These are phyloP conservation scores for Colletotrichum sidae DNA, from an alignment of 2,329 filamentous ascomycete genomes.

Conservation along the genomic window DNA sequence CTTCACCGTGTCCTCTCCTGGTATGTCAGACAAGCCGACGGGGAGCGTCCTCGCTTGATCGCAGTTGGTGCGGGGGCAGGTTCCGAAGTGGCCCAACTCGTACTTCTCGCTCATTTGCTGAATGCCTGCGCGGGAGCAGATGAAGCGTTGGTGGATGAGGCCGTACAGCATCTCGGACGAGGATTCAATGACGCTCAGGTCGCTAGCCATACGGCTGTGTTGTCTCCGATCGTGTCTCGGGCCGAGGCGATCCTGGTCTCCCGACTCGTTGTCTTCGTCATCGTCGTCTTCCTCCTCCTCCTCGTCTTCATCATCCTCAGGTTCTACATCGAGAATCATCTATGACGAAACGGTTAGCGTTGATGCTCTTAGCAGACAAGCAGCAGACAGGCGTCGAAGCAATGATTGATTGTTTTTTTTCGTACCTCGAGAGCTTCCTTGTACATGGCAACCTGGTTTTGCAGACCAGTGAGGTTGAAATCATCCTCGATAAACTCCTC, in stretches of 20 bases:
- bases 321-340: slow-evolving; percentile 99
- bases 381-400: background rate
- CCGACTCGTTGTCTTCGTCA: slow-evolving; percentile 77
- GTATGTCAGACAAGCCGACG: slow-evolving; percentile 93
- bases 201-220: slow-evolving; percentile 86
- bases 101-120: slow-evolving; percentile 99
- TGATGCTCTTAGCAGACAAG: background rate
- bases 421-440: slow-evolving; percentile 92
- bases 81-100: slow-evolving; percentile 94
- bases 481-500: slow-evolving; percentile 99
- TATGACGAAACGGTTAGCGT: slow-evolving; percentile 46
- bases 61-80: slow-evolving; percentile 94
- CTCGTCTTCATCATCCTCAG: slow-evolving; percentile 91
- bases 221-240: slow-evolving; percentile 76
- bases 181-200: slow-evolving; percentile 94
- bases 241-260: slow-evolving; percentile 67
- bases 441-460: slow-evolving; percentile 97
- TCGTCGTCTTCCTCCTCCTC: slow-evolving; percentile 84
- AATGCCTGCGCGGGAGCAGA: slow-evolving; percentile 94
- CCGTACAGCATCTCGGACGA: slow-evolving; percentile 99
- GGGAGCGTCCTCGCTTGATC: slow-evolving; percentile 90
- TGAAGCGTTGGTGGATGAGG: slow-evolving; percentile 97
- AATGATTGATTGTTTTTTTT: background rate
- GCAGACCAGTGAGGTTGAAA: slow-evolving; percentile 96
- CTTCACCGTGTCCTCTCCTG: slow-evolving; percentile 97